A percentile compares a stretch with the other conserved stretches of the same genome.
These are phyloP conservation scores for Cicer cuneatum DNA, from an alignment of 306 rosid species.

Conservation along the genomic window DNA sequence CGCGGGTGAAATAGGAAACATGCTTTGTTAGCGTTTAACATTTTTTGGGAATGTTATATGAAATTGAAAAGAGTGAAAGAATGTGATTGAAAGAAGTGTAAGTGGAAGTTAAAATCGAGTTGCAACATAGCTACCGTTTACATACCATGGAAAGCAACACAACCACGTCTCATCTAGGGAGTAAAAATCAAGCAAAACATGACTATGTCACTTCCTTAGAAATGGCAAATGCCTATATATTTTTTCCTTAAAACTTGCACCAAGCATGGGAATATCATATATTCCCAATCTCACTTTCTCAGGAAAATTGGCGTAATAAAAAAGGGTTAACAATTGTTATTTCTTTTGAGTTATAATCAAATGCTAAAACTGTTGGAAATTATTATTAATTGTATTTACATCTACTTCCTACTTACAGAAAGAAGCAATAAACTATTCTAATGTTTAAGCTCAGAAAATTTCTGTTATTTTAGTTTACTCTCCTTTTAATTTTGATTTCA, in stretches of 20 bases:
- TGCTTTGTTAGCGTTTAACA: too few relatives aligned
- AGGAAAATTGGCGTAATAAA: not conserved
- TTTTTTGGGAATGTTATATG: too few relatives aligned
- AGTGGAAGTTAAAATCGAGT: too few relatives aligned
- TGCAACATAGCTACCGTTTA: too few relatives aligned
- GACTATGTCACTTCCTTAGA: not conserved
- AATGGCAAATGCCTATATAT: not conserved
- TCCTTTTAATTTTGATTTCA: not conserved
- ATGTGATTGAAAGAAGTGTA: too few relatives aligned
- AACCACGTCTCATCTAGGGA: too few relatives aligned
- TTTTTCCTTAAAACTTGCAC: not conserved
- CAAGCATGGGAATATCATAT: not conserved
- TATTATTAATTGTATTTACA: slow-evolving; percentile 14
- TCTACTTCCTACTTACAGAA: slow-evolving; percentile 11
- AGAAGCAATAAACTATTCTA: slow-evolving; percentile 10
- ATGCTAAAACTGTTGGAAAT: slow-evolving; percentile 12
- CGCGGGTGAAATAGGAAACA: too few relatives aligned
- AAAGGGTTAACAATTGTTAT: not conserved
- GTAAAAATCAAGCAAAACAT: too few relatives aligned
- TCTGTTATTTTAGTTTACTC: slow-evolving; percentile 1
- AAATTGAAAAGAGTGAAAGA: too few relatives aligned
- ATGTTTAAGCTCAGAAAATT: not conserved
- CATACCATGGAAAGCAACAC: too few relatives aligned
- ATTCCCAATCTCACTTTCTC: not conserved
- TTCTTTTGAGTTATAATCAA: slow-evolving; percentile 2